A percentile compares a stretch with the other conserved stretches of the same genome.
Conservation (phyloP, 75 land plant species). For the Cryptomeria japonica region DNA sequence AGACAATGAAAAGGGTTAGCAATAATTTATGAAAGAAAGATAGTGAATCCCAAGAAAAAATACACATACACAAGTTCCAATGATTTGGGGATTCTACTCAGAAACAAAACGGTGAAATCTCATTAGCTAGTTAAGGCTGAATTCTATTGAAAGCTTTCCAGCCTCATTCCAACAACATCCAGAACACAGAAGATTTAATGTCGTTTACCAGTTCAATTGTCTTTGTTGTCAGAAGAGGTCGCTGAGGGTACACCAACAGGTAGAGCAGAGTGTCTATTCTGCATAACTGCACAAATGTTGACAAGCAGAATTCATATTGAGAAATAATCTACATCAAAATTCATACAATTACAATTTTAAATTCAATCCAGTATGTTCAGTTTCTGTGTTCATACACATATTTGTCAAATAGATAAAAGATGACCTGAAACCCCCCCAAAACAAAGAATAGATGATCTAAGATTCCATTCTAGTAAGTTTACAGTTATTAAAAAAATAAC, state of each 20-base stretch:
- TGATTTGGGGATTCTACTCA: neutral
- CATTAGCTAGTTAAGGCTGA: neutral
- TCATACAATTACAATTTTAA: neutral
- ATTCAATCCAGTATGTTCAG: neutral
- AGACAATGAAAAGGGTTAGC: neutral
- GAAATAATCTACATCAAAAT: neutral
- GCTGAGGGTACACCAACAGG: slow-evolving; percentile 91
- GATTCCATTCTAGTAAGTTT: neutral
- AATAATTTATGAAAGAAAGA: neutral
- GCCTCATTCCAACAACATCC: neutral
- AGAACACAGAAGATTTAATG: neutral
- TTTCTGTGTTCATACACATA: neutral
- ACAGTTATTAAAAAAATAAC: neutral
- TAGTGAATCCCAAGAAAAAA: neutral
- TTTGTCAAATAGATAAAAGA: neutral
- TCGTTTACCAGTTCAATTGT: slow-evolving; percentile 87
- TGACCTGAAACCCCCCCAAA: neutral
- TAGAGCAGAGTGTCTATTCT: slow-evolving; percentile 91
- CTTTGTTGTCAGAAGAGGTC: slow-evolving; percentile 91
- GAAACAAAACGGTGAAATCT: neutral
- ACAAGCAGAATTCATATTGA: neutral
- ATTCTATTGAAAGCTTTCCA: neutral
- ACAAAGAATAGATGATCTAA: neutral
- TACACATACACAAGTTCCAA: neutral
- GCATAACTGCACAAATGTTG: slow-evolving; percentile 46